A percentile compares a stretch with the other conserved stretches of the same genome.
Evolutionary conservation across 805 yeast species (phyloP).

Genomic region (Myxozyma lipomycoides): DNA sequence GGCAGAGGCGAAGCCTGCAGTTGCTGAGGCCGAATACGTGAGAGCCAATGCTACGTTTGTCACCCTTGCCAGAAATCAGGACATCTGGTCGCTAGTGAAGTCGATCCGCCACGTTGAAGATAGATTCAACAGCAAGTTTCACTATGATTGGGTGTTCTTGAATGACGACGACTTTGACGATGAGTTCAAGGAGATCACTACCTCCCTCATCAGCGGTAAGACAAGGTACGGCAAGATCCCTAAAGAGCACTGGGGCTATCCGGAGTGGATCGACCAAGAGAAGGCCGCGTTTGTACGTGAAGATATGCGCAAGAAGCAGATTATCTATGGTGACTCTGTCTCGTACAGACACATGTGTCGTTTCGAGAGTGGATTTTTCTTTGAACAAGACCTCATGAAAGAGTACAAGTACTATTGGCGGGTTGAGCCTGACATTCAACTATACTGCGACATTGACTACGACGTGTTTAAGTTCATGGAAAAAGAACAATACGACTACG

Average conservation of each 20-base stretch:
- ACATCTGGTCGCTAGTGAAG: conserved; percentile 51
- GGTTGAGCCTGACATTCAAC: conserved; percentile 76
- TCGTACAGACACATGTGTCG: conserved; percentile 90
- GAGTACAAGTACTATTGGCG: conserved; percentile 89
- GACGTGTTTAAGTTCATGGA: conserved; percentile 80
- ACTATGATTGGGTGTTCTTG: conserved; percentile 90
- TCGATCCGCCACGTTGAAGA: conserved; percentile 72
- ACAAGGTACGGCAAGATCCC: conserved; percentile 72
- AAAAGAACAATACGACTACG: conserved; percentile 66
- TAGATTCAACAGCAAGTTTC: conserved; percentile 67
- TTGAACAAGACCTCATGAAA: conserved; percentile 60
- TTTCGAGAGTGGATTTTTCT: conserved; percentile 79
- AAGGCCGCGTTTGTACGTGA: conserved; percentile 63
- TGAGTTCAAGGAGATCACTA: conserved; percentile 58
- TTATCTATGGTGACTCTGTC: conserved; percentile 70
- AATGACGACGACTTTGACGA: conserved; percentile 74
- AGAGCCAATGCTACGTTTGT: conserved; percentile 58
- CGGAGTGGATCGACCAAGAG: conserved; percentile 70
- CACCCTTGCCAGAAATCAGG: conserved; percentile 66
- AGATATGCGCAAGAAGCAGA: conserved; percentile 49
- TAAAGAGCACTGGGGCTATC: conserved; percentile 80
- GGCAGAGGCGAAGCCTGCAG: not conserved
- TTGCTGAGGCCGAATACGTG: conserved; percentile 2
- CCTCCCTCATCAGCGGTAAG: conserved; percentile 57
- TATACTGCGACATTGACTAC: conserved; percentile 72